Conservation (phyloP, 495 filamentous ascomycete species). For the Podospora bellae-mahoneyi region DNA sequence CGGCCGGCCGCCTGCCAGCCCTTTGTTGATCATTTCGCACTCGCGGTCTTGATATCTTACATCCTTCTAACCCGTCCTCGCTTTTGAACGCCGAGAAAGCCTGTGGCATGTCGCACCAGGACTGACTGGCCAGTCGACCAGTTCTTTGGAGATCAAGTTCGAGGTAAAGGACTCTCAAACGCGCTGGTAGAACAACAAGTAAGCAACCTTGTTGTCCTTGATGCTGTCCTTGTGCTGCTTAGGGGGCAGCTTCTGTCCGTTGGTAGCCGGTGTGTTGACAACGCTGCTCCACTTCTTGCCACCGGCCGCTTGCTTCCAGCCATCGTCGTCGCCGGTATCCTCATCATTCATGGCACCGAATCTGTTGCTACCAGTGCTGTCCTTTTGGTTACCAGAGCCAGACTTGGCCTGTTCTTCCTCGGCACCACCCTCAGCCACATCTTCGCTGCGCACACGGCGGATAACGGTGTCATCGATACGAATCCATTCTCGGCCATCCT, state of each 20-base stretch:
- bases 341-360: slow-evolving; percentile 67
- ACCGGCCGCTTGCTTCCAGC: slow-evolving; percentile 81
- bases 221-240: slow-evolving; percentile 67
- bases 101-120: neutral
- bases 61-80: neutral
- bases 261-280: slow-evolving; percentile 57
- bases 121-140: neutral
- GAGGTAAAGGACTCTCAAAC: slow-evolving; percentile 43
- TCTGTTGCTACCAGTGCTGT: slow-evolving; percentile 51
- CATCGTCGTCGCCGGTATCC: slow-evolving; percentile 64
- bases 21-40: neutral
- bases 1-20: neutral
- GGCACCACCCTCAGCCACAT: slow-evolving; percentile 82
- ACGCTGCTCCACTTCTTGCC: slow-evolving; percentile 63
- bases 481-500: slow-evolving; percentile 93
- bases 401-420: slow-evolving; percentile 71
- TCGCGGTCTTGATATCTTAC: neutral
- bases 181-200: slow-evolving; percentile 90
- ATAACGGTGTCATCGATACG: slow-evolving; percentile 93
- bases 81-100: slow-evolving; percentile 1
- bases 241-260: slow-evolving; percentile 49
- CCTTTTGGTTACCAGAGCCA: slow-evolving; percentile 46
- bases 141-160: neutral
- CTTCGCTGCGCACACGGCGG: slow-evolving; percentile 77
- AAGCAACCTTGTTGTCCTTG: slow-evolving; percentile 94